Percentiles rank a stretch among this genome's conserved stretches.
Evolutionary conservation across 192 early-diverging fungal species (phyloP).

Genomic region (Lobosporangium transversale): DNA sequence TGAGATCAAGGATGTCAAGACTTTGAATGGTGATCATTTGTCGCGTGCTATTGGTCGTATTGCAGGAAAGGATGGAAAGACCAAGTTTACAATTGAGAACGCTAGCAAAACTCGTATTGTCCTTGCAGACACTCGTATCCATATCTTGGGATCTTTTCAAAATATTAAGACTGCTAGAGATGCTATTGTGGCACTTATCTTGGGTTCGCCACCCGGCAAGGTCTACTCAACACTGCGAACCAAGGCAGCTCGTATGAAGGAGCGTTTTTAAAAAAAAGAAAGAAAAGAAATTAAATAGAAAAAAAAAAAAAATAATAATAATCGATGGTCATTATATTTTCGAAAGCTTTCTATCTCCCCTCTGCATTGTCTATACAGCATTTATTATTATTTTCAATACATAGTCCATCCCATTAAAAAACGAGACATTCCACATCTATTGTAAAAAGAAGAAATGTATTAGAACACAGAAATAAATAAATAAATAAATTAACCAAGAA

Average conservation of each 20-base stretch:
- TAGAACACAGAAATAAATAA: too few species aligned
- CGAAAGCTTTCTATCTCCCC: background rate
- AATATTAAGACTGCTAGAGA: conserved; percentile 97
- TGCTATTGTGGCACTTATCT: conserved; percentile 89
- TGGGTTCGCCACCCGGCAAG: conserved; percentile 97
- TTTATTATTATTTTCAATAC: background rate
- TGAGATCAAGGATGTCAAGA: conserved; percentile 98
- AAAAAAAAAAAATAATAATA: too few species aligned
- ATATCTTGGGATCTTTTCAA: conserved; percentile 94
- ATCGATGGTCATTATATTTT: too few species aligned
- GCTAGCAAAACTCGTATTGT: conserved; percentile 95
- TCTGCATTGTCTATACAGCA: too few species aligned
- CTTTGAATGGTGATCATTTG: conserved; percentile 93
- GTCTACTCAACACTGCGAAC: conserved; percentile 91
- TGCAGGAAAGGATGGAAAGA: conserved; percentile 97
- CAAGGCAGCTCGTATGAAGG: conserved; percentile 91
- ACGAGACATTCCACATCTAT: too few species aligned
- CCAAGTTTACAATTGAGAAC: conserved; percentile 98
- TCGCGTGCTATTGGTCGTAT: conserved; percentile 98
- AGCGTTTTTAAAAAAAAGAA: conserved; percentile 77
- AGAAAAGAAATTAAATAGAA: background rate
- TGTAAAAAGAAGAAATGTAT: too few species aligned
- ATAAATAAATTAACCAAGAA: too few species aligned
- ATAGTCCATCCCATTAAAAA: too few species aligned
- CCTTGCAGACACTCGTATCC: conserved; percentile 96